These are phyloP conservation scores for Gossypium armourianum DNA, from an alignment of 441 rosid species.

Conservation along the genomic window DNA sequence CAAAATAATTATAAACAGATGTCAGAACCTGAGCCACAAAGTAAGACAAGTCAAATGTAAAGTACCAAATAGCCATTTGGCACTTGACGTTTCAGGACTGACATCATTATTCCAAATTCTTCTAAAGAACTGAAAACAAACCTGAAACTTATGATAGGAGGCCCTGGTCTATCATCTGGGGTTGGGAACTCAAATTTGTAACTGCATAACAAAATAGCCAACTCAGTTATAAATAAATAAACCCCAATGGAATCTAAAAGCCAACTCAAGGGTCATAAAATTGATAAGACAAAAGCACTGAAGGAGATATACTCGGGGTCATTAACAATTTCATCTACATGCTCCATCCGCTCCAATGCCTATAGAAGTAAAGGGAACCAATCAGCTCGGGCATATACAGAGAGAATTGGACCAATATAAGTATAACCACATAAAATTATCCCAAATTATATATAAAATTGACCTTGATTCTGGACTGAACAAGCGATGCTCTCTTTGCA, in stretches of 20 bases:
- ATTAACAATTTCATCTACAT: conserved; percentile 78
- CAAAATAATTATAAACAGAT: not conserved
- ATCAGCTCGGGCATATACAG: not conserved
- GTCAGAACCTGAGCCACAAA: not conserved
- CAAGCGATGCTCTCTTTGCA: conserved; percentile 97
- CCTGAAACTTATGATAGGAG: conserved; percentile 97
- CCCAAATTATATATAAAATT: conserved; percentile 14
- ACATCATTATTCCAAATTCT: conserved; percentile 8
- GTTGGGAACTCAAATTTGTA: conserved; percentile 96
- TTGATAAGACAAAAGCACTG: conserved; percentile 1
- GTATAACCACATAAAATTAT: conserved; percentile 7
- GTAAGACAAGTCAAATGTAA: not conserved
- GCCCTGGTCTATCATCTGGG: conserved; percentile 93
- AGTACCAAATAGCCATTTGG: not conserved
- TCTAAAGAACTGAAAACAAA: conserved; percentile 24
- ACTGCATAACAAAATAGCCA: conserved; percentile 38
- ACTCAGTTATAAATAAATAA: conserved; percentile 10
- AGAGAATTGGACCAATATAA: not conserved
- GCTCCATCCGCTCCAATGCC: conserved; percentile 89
- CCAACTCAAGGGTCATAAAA: not conserved
- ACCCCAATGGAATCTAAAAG: conserved; percentile 5
- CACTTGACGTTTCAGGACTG: not conserved
- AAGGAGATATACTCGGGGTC: conserved; percentile 73
- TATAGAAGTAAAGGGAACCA: conserved; percentile 18
- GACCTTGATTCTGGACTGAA: conserved; percentile 97